Base-by-base conservation (phyloP, 768 basidiomycete species). In the Butyriboletus loyo region DNA sequence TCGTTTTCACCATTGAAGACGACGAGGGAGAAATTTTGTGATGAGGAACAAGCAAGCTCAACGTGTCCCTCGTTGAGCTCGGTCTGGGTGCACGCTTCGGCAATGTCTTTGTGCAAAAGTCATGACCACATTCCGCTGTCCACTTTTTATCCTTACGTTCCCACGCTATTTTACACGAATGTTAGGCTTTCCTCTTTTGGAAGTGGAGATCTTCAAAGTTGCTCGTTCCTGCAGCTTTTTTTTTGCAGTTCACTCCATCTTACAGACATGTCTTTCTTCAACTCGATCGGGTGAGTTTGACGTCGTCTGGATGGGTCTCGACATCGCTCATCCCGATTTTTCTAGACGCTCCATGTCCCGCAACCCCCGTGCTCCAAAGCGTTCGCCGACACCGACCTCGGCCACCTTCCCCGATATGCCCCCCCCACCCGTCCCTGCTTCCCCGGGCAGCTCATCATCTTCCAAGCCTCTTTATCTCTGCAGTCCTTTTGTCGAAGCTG, bases 401-500 rank as follows among this genome's bases (percentile, higher is more conserved):
- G 75, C 81, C 6, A 80, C 81, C 13, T 82, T 82, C 54, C 65
- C 72, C 14, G 78, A 80, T 39, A 73, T 75, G 42, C 70, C 70
- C 27, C 66, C 77, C 36, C 73, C 73, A 21, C 75, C 70, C 30
- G 63, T 69, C 7, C 74, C 75, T 2, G 65, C 74, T 4, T 75
- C 78, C 13, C 77, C 78, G 7, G 53, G 61, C 19, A 57, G 46
- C 40, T 41, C 57, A 17, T 34, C 36, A 5, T 49, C 55, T 3
- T 55, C 61, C 21, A 91, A 89, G 58, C 87, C 90, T 1, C 74
- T 98, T 17, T 97, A 96, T 66, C 80, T 98, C 11, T 96, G 89
- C 70, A 89, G 89, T 49, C 95, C 95, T 4, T 98, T 98, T 69
- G 92, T 89, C 50, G 94, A 96, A 61, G 88, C 93, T 2, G 92